Evolutionary conservation across 2,329 filamentous ascomycete genomes (phyloP).

Genomic region (Raffaelea ambrosiae): DNA sequence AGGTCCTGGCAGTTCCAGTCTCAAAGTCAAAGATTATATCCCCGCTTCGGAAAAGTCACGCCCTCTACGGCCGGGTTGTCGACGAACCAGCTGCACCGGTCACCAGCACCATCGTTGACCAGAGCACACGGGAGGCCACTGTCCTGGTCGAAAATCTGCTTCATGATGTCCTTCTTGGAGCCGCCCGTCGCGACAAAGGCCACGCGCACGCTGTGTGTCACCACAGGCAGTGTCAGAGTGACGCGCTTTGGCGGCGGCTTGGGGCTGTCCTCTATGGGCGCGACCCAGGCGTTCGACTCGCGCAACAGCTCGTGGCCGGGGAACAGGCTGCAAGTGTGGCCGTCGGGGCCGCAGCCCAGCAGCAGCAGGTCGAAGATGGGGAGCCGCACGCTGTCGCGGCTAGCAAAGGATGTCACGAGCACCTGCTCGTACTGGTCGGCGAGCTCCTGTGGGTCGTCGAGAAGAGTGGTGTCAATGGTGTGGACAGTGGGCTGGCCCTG

Average conservation of each 20-base stretch:
- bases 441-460: conserved; percentile 79
- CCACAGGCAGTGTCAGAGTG: conserved; percentile 84
- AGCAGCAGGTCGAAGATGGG: conserved; percentile 93
- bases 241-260: conserved; percentile 90
- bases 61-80: conserved; percentile 80
- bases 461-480: conserved; percentile 57
- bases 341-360: conserved; percentile 89
- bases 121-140: conserved; percentile 75
- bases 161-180: conserved; percentile 86
- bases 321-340: conserved; percentile 95
- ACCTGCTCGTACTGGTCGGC: conserved; percentile 89
- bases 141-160: conserved; percentile 82
- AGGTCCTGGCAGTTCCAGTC: no score
- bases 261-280: conserved; percentile 83
- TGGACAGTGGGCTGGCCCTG: conserved; percentile 63
- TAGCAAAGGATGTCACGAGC: conserved; percentile 78
- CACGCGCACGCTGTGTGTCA: conserved; percentile 76
- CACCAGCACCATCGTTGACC: conserved; percentile 75
- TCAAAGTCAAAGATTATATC: conserved; percentile 38
- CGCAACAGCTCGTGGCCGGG: conserved; percentile 80
- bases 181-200: conserved; percentile 86
- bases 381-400: conserved; percentile 85
- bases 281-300: conserved; percentile 85
- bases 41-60: conserved; percentile 70
- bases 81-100: conserved; percentile 92